Evolutionary conservation across 2,329 filamentous ascomycete species (phyloP).

Genomic region (Aureobasidium sp.): DNA sequence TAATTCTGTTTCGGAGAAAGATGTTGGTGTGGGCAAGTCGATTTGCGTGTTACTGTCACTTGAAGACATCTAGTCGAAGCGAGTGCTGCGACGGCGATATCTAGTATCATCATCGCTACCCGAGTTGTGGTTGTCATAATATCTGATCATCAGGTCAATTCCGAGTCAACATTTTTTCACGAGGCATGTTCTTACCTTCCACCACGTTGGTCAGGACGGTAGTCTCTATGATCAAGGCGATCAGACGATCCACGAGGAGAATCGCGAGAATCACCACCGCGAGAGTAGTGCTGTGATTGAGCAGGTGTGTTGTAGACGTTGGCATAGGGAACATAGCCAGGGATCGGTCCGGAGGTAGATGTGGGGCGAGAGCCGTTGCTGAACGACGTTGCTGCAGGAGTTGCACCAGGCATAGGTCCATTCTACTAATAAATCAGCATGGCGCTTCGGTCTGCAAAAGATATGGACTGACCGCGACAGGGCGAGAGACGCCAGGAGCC

Average conservation of each 20-base stretch:
- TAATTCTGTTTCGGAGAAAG: neutral
- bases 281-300: neutral
- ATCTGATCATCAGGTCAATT: neutral
- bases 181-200: neutral
- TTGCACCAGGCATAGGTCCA: neutral
- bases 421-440: neutral
- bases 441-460: neutral
- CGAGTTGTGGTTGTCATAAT: neutral
- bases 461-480: neutral
- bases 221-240: neutral
- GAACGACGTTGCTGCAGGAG: neutral
- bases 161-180: neutral
- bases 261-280: neutral
- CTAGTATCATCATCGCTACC: neutral
- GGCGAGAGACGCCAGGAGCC: neutral
- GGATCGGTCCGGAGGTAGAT: constrained; percentile 18
- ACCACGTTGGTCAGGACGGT: neutral
- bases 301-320: constrained; percentile 26
- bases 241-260: neutral
- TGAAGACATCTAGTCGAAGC: neutral
- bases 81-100: neutral
- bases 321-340: constrained; percentile 30
- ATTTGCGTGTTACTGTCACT: neutral
- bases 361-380: neutral
- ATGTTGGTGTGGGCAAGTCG: neutral